Percentiles rank a stretch among this genome's conserved stretches.
phyloP scores from a whole-genome alignment of 768 basidiomycete genomes.

The Boletus rubropictus region DNA sequence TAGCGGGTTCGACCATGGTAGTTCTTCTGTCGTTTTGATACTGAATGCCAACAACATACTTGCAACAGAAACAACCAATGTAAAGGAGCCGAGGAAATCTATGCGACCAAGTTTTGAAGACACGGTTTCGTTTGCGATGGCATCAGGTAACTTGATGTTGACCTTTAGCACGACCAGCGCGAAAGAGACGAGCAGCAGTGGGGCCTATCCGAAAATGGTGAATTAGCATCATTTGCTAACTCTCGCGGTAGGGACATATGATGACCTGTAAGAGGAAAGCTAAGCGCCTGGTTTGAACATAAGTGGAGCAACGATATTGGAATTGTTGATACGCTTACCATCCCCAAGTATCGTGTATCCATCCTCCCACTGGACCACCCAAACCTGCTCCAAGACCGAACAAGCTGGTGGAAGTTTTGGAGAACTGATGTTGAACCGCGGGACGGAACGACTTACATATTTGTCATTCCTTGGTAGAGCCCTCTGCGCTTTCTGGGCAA shows the following conservation, averaged over 20 bases:
- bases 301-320: not conserved
- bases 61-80: slow-evolving; percentile 67
- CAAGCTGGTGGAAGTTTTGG: slow-evolving; percentile 40
- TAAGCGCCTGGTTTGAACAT: slow-evolving; percentile 52
- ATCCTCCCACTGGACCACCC: slow-evolving; percentile 77
- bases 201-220: slow-evolving; percentile 46
- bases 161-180: slow-evolving; percentile 70
- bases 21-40: slow-evolving; percentile 71
- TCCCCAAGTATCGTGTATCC: slow-evolving; percentile 79
- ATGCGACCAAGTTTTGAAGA: slow-evolving; percentile 69
- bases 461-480: slow-evolving; percentile 86
- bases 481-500: slow-evolving; percentile 70
- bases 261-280: slow-evolving; percentile 84
- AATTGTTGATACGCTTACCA: slow-evolving; percentile 49
- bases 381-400: slow-evolving; percentile 80
- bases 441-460: slow-evolving; percentile 51
- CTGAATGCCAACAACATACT: slow-evolving; percentile 71
- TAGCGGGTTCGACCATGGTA: slow-evolving; percentile 68
- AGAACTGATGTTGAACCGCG: slow-evolving; percentile 5
- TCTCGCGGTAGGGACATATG: not conserved
- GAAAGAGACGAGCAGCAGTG: slow-evolving; percentile 68
- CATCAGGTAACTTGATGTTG: slow-evolving; percentile 67
- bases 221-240: slow-evolving; percentile 6
- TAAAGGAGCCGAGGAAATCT: slow-evolving; percentile 79
- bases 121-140: slow-evolving; percentile 52